These are phyloP conservation scores for Chrysanthemum seticuspe DNA, from an alignment of 129 eudicot genomes.

Conservation along the genomic window DNA sequence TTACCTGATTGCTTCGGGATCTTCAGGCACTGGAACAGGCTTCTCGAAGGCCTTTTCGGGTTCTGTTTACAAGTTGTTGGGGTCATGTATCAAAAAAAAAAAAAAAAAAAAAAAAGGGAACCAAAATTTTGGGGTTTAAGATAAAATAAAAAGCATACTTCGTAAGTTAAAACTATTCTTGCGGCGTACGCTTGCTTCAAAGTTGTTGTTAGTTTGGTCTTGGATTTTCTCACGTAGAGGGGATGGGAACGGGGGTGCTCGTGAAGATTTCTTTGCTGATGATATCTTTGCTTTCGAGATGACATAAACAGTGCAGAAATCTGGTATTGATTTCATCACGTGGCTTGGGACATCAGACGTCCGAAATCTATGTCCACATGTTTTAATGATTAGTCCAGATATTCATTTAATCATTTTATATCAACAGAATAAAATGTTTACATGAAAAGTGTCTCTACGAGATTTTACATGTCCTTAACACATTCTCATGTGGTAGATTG, in stretches of 20 bases:
- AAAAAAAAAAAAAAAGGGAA: background rate
- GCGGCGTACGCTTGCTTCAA: conserved; percentile 17
- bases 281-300: conserved; percentile 76
- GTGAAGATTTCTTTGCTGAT: conserved; percentile 56
- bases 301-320: conserved; percentile 78
- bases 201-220: conserved; percentile 20
- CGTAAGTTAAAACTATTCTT: conserved; percentile 33
- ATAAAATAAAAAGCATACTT: conserved; percentile 29
- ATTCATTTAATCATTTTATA: background rate
- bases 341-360: conserved; percentile 55
- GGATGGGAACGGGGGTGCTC: conserved; percentile 51
- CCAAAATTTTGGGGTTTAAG: background rate
- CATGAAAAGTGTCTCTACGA: background rate
- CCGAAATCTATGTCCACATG: conserved; percentile 46
- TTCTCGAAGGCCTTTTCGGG: conserved; percentile 27
- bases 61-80: conserved; percentile 30
- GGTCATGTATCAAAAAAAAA: conserved; percentile 5
- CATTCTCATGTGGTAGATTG: too few relatives aligned
- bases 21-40: conserved; percentile 28
- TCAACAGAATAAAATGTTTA: background rate
- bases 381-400: conserved; percentile 3
- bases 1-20: conserved; percentile 29
- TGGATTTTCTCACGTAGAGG: conserved; percentile 47
- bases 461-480: too few relatives aligned
- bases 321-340: conserved; percentile 59